phyloP scores from a whole-genome alignment of 331 rosid genomes.

The Spiraea crenata region DNA sequence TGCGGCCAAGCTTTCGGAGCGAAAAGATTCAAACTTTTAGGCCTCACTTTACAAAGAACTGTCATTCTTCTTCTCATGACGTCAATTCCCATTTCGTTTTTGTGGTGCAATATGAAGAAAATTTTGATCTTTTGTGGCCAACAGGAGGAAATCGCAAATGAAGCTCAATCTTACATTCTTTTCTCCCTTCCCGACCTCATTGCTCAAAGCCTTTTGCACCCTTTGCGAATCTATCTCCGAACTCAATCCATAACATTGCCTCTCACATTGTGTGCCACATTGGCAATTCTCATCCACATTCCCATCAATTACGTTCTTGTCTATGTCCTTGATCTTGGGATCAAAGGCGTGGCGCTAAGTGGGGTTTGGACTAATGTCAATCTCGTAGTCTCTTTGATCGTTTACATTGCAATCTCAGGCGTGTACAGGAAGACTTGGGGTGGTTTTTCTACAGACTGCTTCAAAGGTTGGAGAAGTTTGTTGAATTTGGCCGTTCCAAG shows the following conservation, averaged over 20 bases:
- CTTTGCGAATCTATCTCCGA: slow-evolving; percentile 61
- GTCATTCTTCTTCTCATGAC: slow-evolving; percentile 52
- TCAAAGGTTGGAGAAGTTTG: slow-evolving; percentile 52
- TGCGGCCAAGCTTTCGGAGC: slow-evolving; percentile 91
- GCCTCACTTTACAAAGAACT: slow-evolving; percentile 58
- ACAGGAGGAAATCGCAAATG: slow-evolving; percentile 45
- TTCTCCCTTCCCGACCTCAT: slow-evolving; percentile 70
- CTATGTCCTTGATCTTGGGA: slow-evolving; percentile 46
- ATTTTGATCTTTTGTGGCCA: slow-evolving; percentile 58
- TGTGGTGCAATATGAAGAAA: slow-evolving; percentile 63
- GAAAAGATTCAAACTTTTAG: slow-evolving; percentile 61
- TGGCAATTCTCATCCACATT: slow-evolving; percentile 56
- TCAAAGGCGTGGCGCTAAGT: slow-evolving; percentile 61
- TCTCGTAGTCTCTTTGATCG: slow-evolving; percentile 48
- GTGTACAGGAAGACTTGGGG: slow-evolving; percentile 55
- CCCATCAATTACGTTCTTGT: slow-evolving; percentile 73
- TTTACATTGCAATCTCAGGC: slow-evolving; percentile 45
- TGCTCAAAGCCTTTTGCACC: slow-evolving; percentile 65
- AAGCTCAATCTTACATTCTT: slow-evolving; percentile 60
- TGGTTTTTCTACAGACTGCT: slow-evolving; percentile 39
- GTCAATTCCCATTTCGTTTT: slow-evolving; percentile 46
- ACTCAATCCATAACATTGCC: slow-evolving; percentile 71
- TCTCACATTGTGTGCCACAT: slow-evolving; percentile 54
- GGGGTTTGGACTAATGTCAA: slow-evolving; percentile 75
- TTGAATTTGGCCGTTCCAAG: slow-evolving; percentile 65